phyloP scores from a whole-genome alignment of 177 flowering plant species.

The Vitis hybrid region DNA sequence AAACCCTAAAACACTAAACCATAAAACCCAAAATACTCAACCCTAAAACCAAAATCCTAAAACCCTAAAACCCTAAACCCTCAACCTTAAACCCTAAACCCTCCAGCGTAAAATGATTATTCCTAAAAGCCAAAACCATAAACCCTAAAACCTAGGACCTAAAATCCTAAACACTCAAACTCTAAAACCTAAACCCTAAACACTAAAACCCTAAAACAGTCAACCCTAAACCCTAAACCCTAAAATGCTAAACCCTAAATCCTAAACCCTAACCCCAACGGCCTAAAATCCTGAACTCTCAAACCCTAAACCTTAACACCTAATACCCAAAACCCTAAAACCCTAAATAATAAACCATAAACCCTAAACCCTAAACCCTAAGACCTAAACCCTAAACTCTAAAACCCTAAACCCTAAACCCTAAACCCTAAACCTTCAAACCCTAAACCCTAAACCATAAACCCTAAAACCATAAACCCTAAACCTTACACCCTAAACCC shows the following conservation, averaged over 20 bases:
- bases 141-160: slow-evolving; percentile 10
- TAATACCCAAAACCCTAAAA: slow-evolving; percentile 19
- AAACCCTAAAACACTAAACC: background rate
- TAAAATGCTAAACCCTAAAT: slow-evolving; percentile 13
- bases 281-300: too few relatives aligned
- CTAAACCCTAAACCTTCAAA: too few relatives aligned
- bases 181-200: slow-evolving; percentile 14
- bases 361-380: slow-evolving; percentile 18
- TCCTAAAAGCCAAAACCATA: slow-evolving; percentile 9
- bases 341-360: slow-evolving; percentile 21
- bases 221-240: too few relatives aligned
- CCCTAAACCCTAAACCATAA: too few relatives aligned
- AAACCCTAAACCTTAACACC: slow-evolving; percentile 20
- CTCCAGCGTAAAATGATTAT: background rate
- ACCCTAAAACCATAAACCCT: too few relatives aligned
- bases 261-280: slow-evolving; percentile 12
- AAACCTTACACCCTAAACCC: too few relatives aligned
- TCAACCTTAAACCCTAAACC: slow-evolving; percentile 19
- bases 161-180: slow-evolving; percentile 9
- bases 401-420: too few relatives aligned
- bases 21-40: too few relatives aligned
- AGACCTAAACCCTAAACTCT: slow-evolving; percentile 18
- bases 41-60: background rate
- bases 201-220: slow-evolving; percentile 9
- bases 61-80: slow-evolving; percentile 23